Conservation (phyloP, 495 filamentous ascomycete species). For the Tuber indicum region DNA sequence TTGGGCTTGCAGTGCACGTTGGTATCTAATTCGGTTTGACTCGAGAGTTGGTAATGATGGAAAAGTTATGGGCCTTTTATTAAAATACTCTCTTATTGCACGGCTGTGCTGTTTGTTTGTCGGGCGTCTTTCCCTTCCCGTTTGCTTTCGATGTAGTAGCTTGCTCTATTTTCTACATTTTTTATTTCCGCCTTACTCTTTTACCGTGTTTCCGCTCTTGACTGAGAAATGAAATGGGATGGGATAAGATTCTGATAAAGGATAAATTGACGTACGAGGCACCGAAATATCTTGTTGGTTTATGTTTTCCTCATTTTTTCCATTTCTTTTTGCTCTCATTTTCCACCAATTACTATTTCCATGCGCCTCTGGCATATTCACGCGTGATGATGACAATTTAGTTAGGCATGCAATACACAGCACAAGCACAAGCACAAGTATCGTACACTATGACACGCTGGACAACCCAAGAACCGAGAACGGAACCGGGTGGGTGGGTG, state of each 20-base stretch:
- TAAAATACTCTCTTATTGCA: not conserved
- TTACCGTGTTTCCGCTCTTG: not conserved
- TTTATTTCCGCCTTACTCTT: not conserved
- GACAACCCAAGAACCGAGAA: too few species aligned
- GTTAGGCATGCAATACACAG: too few species aligned
- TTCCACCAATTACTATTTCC: not conserved
- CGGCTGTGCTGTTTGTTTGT: not conserved
- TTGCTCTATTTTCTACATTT: not conserved
- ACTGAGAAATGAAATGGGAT: not conserved
- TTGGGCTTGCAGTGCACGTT: conserved; percentile 1
- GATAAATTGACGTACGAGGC: not conserved
- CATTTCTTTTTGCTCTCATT: not conserved
- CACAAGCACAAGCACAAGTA: too few species aligned
- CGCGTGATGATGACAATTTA: not conserved
- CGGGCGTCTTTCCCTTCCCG: not conserved
- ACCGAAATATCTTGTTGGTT: not conserved
- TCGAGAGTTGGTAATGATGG: not conserved
- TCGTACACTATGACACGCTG: too few species aligned
- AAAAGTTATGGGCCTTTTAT: not conserved
- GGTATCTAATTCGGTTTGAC: not conserved
- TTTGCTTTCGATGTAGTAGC: not conserved
- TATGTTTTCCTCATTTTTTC: not conserved
- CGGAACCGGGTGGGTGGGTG: too few species aligned
- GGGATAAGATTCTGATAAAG: not conserved
- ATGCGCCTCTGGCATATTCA: not conserved